Evolutionary conservation across 1,284 basidiomycete genomes (phyloP).

Genomic region (Leccinum angustisporum): DNA sequence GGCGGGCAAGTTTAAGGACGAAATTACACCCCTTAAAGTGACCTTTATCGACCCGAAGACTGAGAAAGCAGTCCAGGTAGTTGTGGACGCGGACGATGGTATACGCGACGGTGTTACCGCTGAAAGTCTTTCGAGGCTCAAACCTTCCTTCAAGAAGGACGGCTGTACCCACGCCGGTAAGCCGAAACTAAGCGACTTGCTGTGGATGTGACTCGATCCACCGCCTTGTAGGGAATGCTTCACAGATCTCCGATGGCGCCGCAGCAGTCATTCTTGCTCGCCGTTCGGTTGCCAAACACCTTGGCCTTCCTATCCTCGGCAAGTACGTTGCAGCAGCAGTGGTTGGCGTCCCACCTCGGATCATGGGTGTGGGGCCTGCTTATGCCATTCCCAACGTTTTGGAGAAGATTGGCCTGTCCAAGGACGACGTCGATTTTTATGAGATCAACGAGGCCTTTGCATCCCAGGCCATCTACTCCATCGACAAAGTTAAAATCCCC

Average conservation of each 20-base stretch:
- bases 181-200: slow-evolving; percentile 16
- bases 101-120: slow-evolving; percentile 89
- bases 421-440: slow-evolving; percentile 86
- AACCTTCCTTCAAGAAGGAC: slow-evolving; percentile 87
- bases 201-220: slow-evolving; percentile 4
- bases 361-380: slow-evolving; percentile 92
- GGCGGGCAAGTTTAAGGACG: slow-evolving; percentile 88
- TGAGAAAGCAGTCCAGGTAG: slow-evolving; percentile 74
- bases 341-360: slow-evolving; percentile 84
- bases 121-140: slow-evolving; percentile 86
- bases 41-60: slow-evolving; percentile 83
- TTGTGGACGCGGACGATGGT: slow-evolving; percentile 90
- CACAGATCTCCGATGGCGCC: slow-evolving; percentile 96
- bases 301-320: slow-evolving; percentile 89
- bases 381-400: slow-evolving; percentile 86
- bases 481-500: slow-evolving; percentile 76
- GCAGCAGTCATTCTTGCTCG: slow-evolving; percentile 91
- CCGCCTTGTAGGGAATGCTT: slow-evolving; percentile 69
- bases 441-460: slow-evolving; percentile 97
- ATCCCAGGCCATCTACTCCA: slow-evolving; percentile 79
- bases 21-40: slow-evolving; percentile 87
- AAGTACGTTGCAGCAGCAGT: slow-evolving; percentile 83
- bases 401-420: slow-evolving; percentile 67
- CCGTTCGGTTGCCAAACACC: slow-evolving; percentile 83
- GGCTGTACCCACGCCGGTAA: slow-evolving; percentile 89